Base-by-base conservation (phyloP, 345 rosid genomes). In the Jatropha curcas region DNA sequence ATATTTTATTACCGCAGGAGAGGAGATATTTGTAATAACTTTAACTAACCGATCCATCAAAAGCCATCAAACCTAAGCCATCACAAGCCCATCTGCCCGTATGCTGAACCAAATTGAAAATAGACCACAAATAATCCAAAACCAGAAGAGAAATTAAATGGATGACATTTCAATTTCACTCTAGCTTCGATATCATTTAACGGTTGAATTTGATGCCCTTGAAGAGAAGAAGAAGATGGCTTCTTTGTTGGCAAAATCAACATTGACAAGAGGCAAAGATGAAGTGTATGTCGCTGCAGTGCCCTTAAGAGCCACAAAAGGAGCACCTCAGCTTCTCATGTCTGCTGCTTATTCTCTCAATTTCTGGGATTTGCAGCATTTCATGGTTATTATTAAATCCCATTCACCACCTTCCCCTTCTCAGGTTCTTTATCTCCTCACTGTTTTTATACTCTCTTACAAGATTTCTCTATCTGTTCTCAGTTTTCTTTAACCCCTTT, bases 331-430 rank as follows among this genome's bases (percentile, higher is more conserved):
- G 79, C 62, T 86, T 46, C 67, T 87, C 0, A 81, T 84, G 87
- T 87, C 92, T 10, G 68, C 87, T 46, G 86, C 89, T 55, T 88
- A 85, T 82, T 83, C 91, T 50, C 86, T 91, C 76, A 82, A 79
- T 25, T 60, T 88, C 5, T 48, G 80, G 84, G 82, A 85, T 25
- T 76, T 86, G 74, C 89, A 88, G 61, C 94, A 91, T 64, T 86
- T 84, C 84, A 70, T 89, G 86, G 92, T 91, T 61, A 61, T 89
- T 73, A 75, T 88, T 79, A 78, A 80, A 78, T 76, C 88, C 80
- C 25, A 68, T 14, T 71, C 75, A 9, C 75, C 78, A n/a, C 77
- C 79, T 59, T 65, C 75, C n/a, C 39, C 19, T 31, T 69, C 85
- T 58, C 87, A 84, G 91, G 91, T 84, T 43, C 61, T 33, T 30